phyloP scores from a whole-genome alignment of 768 basidiomycete species.

The Pholiota microspora region DNA sequence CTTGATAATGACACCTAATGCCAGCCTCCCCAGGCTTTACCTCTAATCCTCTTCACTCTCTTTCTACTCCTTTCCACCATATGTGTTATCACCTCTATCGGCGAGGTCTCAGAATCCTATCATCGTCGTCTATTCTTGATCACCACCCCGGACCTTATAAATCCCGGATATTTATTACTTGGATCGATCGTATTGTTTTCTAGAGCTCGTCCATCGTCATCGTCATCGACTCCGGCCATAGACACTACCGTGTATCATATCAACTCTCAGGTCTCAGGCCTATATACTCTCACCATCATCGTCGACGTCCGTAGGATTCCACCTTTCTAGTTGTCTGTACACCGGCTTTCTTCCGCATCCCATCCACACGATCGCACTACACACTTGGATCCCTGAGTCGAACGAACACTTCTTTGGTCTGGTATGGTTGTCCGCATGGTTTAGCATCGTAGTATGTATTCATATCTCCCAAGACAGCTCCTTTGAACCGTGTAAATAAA shows the following conservation, averaged over 20 bases:
- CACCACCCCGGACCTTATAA: background rate
- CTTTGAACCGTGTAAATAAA: background rate
- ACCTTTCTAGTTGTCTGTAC: no score
- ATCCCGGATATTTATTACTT: background rate
- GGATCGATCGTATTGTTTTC: background rate
- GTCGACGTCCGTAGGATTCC: background rate
- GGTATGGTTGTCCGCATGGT: background rate
- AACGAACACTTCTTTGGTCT: background rate
- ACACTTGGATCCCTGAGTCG: background rate
- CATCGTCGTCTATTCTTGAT: background rate
- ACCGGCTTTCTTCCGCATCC: no score
- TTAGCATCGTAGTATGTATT: background rate
- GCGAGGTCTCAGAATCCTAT: background rate
- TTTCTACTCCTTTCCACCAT: background rate
- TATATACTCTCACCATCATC: background rate
- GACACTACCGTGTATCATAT: background rate
- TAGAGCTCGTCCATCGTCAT: background rate
- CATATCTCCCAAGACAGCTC: background rate
- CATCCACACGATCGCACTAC: background rate
- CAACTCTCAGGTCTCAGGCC: no score
- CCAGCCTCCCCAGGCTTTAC: background rate
- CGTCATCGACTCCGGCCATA: background rate
- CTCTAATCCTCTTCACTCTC: background rate
- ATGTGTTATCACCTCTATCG: background rate
- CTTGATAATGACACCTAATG: background rate